Conservation (phyloP, 345 rosid species). For the Gossypium sturtianum region DNA sequence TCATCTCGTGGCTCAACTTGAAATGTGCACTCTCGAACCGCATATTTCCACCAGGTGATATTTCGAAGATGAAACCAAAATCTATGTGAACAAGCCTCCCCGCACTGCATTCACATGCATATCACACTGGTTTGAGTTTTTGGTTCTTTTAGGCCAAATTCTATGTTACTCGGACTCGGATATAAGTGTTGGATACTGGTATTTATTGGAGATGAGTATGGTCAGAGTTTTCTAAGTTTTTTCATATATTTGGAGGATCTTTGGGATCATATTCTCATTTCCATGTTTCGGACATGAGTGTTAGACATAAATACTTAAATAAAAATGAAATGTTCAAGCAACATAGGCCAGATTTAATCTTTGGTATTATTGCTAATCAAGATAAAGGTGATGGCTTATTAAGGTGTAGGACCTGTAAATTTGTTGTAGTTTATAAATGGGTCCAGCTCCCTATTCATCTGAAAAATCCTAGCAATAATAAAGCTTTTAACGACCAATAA, state of each 20-base stretch:
- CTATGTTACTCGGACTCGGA: not conserved
- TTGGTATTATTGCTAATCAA: not conserved
- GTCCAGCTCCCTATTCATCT: too few relatives aligned
- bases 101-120: slow-evolving; percentile 38
- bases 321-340: too few relatives aligned
- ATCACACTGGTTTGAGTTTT: not conserved
- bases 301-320: too few relatives aligned
- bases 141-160: not conserved
- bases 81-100: slow-evolving; percentile 98
- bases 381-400: not conserved
- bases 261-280: too few relatives aligned
- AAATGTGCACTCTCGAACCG: slow-evolving; percentile 96
- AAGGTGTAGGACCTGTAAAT: not conserved
- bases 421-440: not conserved
- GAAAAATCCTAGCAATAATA: too few relatives aligned
- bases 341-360: not conserved
- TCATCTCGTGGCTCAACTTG: slow-evolving; percentile 99
- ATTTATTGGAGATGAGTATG: too few relatives aligned
- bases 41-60: slow-evolving; percentile 95
- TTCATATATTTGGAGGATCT: too few relatives aligned
- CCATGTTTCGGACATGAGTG: too few relatives aligned
- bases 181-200: too few relatives aligned
- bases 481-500: too few relatives aligned
- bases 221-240: too few relatives aligned
- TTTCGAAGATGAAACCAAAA: slow-evolving; percentile 95